phyloP scores from a whole-genome alignment of 2,329 filamentous ascomycete species.

The Fusarium incarnatum region DNA sequence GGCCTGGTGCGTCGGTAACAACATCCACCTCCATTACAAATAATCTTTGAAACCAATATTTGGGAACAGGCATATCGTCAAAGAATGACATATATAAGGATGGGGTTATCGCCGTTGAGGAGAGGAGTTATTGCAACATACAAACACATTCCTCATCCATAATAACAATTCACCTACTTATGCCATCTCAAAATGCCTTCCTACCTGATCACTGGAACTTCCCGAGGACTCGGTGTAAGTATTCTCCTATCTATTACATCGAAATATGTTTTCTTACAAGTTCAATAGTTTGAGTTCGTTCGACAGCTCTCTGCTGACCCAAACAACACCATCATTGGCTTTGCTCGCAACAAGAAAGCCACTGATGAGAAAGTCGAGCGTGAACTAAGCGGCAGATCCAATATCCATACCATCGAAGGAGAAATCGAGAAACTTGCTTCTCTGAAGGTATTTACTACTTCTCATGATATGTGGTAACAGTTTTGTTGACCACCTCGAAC shows the following conservation, averaged over 20 bases:
- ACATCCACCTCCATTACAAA: constrained; percentile 10
- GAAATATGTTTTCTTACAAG: not conserved
- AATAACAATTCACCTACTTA: not conserved
- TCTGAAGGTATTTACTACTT: constrained; percentile 4
- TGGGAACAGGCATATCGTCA: not conserved
- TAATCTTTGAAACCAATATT: not conserved
- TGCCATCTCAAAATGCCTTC: constrained; percentile 23
- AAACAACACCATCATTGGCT: constrained; percentile 56
- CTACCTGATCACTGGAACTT: constrained; percentile 36
- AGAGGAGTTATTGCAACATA: rapidly evolving
- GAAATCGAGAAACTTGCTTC: constrained; percentile 15
- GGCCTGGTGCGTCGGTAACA: not conserved
- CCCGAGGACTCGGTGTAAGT: constrained; percentile 37
- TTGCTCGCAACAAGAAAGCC: constrained; percentile 57
- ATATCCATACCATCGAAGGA: constrained; percentile 31
- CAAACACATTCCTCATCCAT: not conserved
- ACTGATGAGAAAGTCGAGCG: constrained; percentile 54
- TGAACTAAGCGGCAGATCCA: constrained; percentile 46
- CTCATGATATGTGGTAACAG: rapidly evolving
- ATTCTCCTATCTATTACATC: too few relatives aligned
- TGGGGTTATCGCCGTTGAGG: rapidly evolving
- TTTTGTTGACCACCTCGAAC: not conserved
- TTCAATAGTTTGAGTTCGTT: constrained; percentile 50
- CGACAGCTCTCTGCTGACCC: constrained; percentile 56
- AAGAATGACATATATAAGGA: not conserved